phyloP scores from a whole-genome alignment of 495 filamentous ascomycete genomes.

The Halenospora varia region DNA sequence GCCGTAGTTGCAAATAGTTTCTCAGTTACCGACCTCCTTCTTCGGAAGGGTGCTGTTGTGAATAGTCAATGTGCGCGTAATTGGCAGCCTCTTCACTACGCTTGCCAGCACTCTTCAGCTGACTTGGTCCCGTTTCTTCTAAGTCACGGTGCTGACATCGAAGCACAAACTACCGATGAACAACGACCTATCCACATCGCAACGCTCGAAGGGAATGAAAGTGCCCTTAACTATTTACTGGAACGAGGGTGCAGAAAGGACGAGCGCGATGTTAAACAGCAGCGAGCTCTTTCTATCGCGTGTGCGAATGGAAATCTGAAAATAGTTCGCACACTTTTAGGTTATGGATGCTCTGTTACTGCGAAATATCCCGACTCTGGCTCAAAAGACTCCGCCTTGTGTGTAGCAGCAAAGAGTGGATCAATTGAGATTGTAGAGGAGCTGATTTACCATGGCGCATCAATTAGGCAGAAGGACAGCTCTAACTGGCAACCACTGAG shows the following conservation, averaged over 20 bases:
- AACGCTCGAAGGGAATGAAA: conserved; percentile 28
- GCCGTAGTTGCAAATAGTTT: not conserved
- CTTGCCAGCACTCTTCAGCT: conserved; percentile 32
- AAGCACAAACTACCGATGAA: conserved; percentile 31
- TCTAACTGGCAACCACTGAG: conserved; percentile 35
- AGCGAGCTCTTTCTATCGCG: conserved; percentile 33
- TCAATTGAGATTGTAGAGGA: conserved; percentile 31
- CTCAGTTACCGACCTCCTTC: not conserved
- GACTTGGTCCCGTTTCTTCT: conserved; percentile 39
- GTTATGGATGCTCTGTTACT: no score
- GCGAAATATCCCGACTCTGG: no score
- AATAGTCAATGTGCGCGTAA: conserved; percentile 26
- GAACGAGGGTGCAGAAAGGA: no score
- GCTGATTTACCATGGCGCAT: conserved; percentile 35
- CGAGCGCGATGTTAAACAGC: conserved; percentile 34
- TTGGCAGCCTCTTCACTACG: conserved; percentile 42
- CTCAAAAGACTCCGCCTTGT: conserved; percentile 2
- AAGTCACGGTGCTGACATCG: conserved; percentile 35
- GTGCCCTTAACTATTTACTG: conserved; percentile 35
- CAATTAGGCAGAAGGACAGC: conserved; percentile 37
- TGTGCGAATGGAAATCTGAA: not conserved
- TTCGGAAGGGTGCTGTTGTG: not conserved
- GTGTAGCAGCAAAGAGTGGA: not conserved
- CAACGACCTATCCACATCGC: conserved; percentile 39
- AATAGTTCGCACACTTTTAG: not conserved